A percentile compares a stretch with the other conserved stretches of the same genome.
Conservation (phyloP, 2,329 filamentous ascomycete genomes). For the Aspergillus sp. region DNA sequence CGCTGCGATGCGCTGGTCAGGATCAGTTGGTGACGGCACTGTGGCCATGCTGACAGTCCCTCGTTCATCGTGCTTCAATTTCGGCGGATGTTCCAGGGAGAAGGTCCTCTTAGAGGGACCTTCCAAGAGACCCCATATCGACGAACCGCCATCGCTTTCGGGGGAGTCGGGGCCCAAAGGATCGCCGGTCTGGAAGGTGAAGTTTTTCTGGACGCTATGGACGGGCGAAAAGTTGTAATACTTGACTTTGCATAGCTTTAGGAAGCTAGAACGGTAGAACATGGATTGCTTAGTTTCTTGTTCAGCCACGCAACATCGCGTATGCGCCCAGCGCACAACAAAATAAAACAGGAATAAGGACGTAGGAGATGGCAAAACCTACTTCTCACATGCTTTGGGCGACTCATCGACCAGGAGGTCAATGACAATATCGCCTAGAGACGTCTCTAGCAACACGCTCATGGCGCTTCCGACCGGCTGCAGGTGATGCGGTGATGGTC, state of each 20-base stretch:
- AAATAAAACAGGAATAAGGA: conserved; percentile 19
- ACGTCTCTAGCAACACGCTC: conserved; percentile 94
- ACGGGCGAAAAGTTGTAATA: conserved; percentile 98
- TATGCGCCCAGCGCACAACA: conserved; percentile 5
- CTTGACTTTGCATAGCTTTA: conserved; percentile 98
- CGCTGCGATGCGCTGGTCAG: conserved; percentile 76
- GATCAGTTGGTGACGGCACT: conserved; percentile 69
- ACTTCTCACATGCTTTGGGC: conserved; percentile 94
- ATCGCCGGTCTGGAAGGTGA: conserved; percentile 95
- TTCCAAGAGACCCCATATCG: conserved; percentile 83
- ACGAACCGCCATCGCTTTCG: conserved; percentile 87
- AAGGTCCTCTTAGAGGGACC: conserved; percentile 73
- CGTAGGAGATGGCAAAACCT: conserved; percentile 23
- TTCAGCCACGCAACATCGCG: conserved; percentile 52
- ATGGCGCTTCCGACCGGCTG: conserved; percentile 49
- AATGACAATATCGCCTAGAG: conserved; percentile 88
- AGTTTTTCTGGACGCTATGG: conserved; percentile 89
- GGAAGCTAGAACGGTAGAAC: conserved; percentile 63
- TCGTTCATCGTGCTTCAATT: conserved; percentile 82
- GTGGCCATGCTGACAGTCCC: conserved; percentile 99
- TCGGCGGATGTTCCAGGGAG: conserved; percentile 77
- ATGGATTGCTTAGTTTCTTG: conserved; percentile 52
- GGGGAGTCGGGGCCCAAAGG: conserved; percentile 81
- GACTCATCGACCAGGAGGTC: conserved; percentile 87
- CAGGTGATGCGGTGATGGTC: conserved; percentile 12